Evolutionary conservation across 176 grass and related monocot species (phyloP).

Genomic region (Zoysia japonica): DNA sequence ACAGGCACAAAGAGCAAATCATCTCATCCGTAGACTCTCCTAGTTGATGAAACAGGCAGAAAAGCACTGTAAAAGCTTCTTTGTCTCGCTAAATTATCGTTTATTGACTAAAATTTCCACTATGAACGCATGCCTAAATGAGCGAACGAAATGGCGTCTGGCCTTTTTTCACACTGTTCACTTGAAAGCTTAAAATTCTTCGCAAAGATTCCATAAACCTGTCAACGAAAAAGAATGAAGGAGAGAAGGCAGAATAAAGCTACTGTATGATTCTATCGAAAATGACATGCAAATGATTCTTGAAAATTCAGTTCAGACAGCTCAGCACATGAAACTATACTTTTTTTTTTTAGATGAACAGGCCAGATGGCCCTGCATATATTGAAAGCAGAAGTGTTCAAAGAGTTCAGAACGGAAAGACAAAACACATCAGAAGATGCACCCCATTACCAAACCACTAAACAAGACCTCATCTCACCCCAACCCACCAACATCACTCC

Average conservation of each 20-base stretch:
- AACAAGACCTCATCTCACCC: too few species aligned
- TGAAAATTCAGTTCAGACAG: conserved; percentile 25
- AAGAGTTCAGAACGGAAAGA: too few species aligned
- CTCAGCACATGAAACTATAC: not conserved
- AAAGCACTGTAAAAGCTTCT: not conserved
- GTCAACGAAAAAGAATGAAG: conserved; percentile 8
- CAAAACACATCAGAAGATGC: too few species aligned
- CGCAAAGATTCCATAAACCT: not conserved
- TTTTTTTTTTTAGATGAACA: not conserved
- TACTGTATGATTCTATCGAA: conserved; percentile 23
- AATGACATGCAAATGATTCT: not conserved
- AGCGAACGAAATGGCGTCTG: not conserved
- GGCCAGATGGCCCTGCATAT: too few species aligned
- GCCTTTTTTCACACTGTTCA: not conserved
- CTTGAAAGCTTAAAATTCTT: not conserved
- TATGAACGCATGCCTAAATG: not conserved
- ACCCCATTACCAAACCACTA: too few species aligned
- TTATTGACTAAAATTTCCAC: not conserved
- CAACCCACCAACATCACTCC: too few species aligned
- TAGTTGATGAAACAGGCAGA: not conserved
- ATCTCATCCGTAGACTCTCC: not conserved
- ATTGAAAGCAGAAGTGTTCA: too few species aligned
- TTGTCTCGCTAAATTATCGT: not conserved
- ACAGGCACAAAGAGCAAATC: not conserved
- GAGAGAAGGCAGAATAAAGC: conserved; percentile 13